phyloP scores from a whole-genome alignment of 257 asterid species.

The Henckelia pumila region DNA sequence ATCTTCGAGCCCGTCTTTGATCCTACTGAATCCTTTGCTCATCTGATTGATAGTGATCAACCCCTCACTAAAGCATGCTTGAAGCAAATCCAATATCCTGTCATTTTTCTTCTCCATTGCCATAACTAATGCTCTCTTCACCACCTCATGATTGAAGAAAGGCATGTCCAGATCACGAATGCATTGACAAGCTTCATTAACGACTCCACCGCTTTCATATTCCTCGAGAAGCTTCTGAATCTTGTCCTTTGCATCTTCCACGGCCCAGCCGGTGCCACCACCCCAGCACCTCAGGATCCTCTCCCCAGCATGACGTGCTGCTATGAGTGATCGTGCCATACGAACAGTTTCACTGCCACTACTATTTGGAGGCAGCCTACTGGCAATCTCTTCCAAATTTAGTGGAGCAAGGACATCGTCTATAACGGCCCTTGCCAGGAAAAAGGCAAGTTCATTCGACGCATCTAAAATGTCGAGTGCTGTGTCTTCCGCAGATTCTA shows the following conservation, averaged over 20 bases:
- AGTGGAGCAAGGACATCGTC: constrained; percentile 92
- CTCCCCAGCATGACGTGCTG: constrained; percentile 99
- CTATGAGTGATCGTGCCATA: constrained; percentile 73
- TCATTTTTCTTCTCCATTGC: constrained; percentile 99
- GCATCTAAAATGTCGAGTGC: constrained; percentile 92
- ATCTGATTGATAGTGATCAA: constrained; percentile 90
- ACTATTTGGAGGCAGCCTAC: constrained; percentile 58
- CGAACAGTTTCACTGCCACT: constrained; percentile 73
- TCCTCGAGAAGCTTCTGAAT: constrained; percentile 92
- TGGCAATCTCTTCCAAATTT: constrained; percentile 73
- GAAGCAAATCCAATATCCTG: constrained; percentile 72
- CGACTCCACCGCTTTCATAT: constrained; percentile 87
- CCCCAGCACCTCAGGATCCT: constrained; percentile 99
- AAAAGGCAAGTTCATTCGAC: constrained; percentile 82
- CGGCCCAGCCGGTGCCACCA: constrained; percentile 99
- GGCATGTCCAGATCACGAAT: constrained; percentile 91
- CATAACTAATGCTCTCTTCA: constrained; percentile 96
- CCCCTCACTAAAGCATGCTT: constrained; percentile 81
- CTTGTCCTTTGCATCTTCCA: constrained; percentile 98
- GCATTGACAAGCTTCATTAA: constrained; percentile 90
- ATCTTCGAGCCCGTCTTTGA: constrained; percentile 87
- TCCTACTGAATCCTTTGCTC: constrained; percentile 85
- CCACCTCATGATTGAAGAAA: constrained; percentile 93
- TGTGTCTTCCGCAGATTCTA: constrained; percentile 94
- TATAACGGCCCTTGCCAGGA: constrained; percentile 84